Conservation (phyloP, 108 stramenopile genomes). For the Nitzschia palea region DNA sequence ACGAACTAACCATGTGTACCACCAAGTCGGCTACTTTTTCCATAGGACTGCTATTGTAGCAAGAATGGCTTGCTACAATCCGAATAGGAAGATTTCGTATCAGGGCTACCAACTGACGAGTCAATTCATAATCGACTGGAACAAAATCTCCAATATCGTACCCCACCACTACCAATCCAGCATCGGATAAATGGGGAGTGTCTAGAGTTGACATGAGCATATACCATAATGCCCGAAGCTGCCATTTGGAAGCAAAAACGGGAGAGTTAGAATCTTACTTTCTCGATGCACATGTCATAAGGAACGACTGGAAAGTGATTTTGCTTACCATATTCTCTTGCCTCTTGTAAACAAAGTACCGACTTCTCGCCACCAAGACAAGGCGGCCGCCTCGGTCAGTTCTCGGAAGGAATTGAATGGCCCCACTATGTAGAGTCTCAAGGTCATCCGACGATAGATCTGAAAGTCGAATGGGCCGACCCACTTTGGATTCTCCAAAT, state of each 20-base stretch:
- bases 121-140: conserved; percentile 12
- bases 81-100: conserved; percentile 10
- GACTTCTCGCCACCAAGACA: neutral
- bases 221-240: conserved; percentile 11
- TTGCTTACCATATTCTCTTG: conserved; percentile 19
- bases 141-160: conserved; percentile 15
- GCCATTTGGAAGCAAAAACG: neutral
- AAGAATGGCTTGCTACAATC: conserved; percentile 6
- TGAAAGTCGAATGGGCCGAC: neutral
- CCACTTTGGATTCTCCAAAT: conserved; percentile 13
- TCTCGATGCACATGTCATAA: too few species aligned
- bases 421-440: conserved; percentile 7
- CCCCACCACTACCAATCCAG: neutral
- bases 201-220: conserved; percentile 14
- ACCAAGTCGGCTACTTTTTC: conserved; percentile 5
- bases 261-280: too few species aligned
- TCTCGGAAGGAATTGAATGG: conserved; percentile 7
- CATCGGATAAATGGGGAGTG: neutral
- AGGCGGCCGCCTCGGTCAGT: conserved; percentile 2
- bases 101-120: neutral
- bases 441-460: conserved; percentile 11
- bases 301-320: too few species aligned
- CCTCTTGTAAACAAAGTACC: neutral
- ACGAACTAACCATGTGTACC: conserved; percentile 10
- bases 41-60: conserved; percentile 12